Conservation (phyloP, 257 asterid genomes). For the Perilla frutescens region DNA sequence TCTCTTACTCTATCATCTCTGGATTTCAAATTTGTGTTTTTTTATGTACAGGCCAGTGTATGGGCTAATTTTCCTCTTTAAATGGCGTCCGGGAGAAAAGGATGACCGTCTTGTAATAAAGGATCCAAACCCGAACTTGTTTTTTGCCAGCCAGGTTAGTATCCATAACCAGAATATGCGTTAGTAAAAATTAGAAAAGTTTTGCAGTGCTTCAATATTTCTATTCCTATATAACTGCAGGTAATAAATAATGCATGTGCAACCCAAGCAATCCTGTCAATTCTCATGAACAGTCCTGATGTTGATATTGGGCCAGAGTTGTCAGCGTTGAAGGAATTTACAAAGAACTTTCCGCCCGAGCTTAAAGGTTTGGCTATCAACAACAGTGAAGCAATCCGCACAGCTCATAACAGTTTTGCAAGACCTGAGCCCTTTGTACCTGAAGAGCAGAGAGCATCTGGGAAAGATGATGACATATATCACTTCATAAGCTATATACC, state of each 20-base stretch:
- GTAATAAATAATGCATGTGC: constrained; percentile 99
- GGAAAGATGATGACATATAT: constrained; percentile 91
- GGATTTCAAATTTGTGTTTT: constrained; percentile 8
- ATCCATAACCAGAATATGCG: constrained; percentile 17
- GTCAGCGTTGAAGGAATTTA: constrained; percentile 81
- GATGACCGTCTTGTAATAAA: constrained; percentile 86
- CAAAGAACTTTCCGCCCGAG: constrained; percentile 91
- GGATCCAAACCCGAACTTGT: constrained; percentile 92
- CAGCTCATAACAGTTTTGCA: constrained; percentile 96
- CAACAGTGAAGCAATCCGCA: constrained; percentile 93
- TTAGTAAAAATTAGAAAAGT: constrained; percentile 16
- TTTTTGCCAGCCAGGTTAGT: constrained; percentile 94
- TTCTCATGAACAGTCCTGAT: constrained; percentile 84
- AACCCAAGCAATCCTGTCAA: constrained; percentile 95
- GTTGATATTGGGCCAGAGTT: constrained; percentile 90
- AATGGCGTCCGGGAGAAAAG: constrained; percentile 98
- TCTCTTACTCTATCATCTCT: constrained; percentile 8
- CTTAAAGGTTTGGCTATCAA: constrained; percentile 92
- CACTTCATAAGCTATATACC: constrained; percentile 98
- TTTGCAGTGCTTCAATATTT: constrained; percentile 19
- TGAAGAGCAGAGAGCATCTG: constrained; percentile 85
- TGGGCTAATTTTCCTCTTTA: constrained; percentile 95
- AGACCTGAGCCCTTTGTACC: constrained; percentile 95
- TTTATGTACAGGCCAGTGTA: constrained; percentile 73
- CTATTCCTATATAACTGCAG: constrained; percentile 43